Percentiles rank a stretch among this genome's conserved stretches.
These are phyloP conservation scores for Debaryomyces hansenii DNA, from an alignment of 805 yeast species.

Conservation along the genomic window DNA sequence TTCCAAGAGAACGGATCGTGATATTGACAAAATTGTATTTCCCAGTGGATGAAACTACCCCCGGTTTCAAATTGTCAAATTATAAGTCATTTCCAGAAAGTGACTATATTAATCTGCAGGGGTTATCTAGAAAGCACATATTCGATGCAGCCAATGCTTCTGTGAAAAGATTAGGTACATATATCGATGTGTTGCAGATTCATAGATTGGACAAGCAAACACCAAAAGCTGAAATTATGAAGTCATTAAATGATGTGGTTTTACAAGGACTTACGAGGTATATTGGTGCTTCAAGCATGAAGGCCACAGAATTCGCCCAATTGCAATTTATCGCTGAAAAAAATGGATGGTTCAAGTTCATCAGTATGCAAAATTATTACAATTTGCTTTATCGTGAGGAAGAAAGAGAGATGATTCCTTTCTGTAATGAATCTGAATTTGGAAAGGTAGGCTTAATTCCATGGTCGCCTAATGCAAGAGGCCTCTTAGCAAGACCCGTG, in stretches of 20 bases:
- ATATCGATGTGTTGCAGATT: constrained; percentile 55
- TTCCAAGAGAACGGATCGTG: constrained; percentile 19
- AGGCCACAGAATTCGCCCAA: constrained; percentile 52
- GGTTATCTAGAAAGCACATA: constrained; percentile 45
- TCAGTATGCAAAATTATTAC: constrained; percentile 59
- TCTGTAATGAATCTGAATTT: constrained; percentile 42
- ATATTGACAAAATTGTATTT: constrained; percentile 17
- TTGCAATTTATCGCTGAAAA: constrained; percentile 58
- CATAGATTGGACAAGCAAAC: constrained; percentile 52
- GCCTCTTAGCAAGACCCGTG: constrained; percentile 52
- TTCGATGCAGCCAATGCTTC: constrained; percentile 44
- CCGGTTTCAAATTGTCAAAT: neutral
- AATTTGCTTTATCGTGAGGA: constrained; percentile 63
- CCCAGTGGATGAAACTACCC: constrained; percentile 5
- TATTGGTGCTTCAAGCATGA: constrained; percentile 65
- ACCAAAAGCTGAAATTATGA: constrained; percentile 57
- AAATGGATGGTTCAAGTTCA: constrained; percentile 57
- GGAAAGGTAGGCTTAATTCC: constrained; percentile 56
- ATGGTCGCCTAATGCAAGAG: constrained; percentile 61
- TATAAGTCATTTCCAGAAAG: neutral
- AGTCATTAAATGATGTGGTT: constrained; percentile 5
- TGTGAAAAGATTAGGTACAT: constrained; percentile 50
- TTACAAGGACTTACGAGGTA: constrained; percentile 42
- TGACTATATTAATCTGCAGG: constrained; percentile 32
- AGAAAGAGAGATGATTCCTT: constrained; percentile 61